phyloP scores from a whole-genome alignment of 1,284 basidiomycete genomes.

The Pascua sp. region DNA sequence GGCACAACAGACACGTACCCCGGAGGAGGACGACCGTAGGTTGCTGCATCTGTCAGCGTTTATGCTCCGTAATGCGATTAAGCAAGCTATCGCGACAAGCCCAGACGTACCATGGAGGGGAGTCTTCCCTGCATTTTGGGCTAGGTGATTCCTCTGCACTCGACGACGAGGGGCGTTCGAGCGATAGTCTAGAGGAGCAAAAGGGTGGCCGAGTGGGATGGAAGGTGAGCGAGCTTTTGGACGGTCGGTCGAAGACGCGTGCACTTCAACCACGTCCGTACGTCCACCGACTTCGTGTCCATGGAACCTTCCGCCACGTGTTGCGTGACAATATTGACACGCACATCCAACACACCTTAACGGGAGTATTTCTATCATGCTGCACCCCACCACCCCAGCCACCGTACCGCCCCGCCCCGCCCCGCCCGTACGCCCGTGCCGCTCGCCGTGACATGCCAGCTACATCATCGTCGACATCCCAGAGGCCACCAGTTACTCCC shows the following conservation, averaged over 20 bases:
- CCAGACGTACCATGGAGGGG: constrained; percentile 43
- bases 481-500: not conserved
- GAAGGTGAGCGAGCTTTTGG: not conserved
- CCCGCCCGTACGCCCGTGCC: not conserved
- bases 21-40: constrained; percentile 88
- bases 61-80: not conserved
- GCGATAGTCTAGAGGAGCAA: too few relatives aligned
- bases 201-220: not conserved
- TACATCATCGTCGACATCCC: too few relatives aligned
- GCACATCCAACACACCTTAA: too few relatives aligned
- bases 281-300: too few relatives aligned
- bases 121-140: constrained; percentile 44
- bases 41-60: constrained; percentile 60
- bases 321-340: too few relatives aligned
- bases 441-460: not conserved
- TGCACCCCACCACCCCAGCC: too few relatives aligned
- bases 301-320: too few relatives aligned
- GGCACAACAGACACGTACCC: constrained; percentile 30
- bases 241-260: too few relatives aligned
- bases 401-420: too few relatives aligned
- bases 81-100: not conserved
- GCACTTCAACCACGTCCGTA: too few relatives aligned
- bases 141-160: constrained; percentile 3
- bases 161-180: not conserved
- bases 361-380: too few relatives aligned